Base-by-base conservation (phyloP, 306 rosid genomes). In the Casuarina equisetifolia region DNA sequence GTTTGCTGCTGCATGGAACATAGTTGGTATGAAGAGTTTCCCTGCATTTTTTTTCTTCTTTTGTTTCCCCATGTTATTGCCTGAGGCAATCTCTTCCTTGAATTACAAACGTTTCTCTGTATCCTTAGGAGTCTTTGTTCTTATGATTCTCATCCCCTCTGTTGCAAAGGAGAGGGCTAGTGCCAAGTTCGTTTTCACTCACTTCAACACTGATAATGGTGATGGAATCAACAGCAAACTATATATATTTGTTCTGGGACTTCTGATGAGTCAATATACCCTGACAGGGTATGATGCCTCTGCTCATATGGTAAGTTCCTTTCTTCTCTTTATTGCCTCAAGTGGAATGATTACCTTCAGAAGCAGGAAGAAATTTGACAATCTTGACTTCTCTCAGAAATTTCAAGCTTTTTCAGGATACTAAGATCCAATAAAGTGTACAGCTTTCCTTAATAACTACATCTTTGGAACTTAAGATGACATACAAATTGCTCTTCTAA, bases 201-300 rank as follows among this genome's bases (percentile, higher is more conserved):
- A 89, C 85, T 95, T 92, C 87, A 95, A 92, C 81, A 66, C 93
- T n/a, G 91, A 95, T 79, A 92, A 91, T 77, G 97, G 88, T 57
- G 85, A 82, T 3, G 99, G 97, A 84, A 86, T 95, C 70, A 72
- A 36, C 78, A 88, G 80, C 87, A 88, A 70, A 77, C 77, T 82
- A 15, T 92, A 95, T 89, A 95, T 91, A 78, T 95, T 95, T 86
- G 83, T 95, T 76, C 67, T 92, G 87, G 98, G 97, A 76, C 96
- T 92, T 77, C 84, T 92, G 13, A 92, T 95, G 97, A 91, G 97
- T 84, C 97, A 95, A 76, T 95, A 89, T 81, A 95, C 98, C 78
- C 79, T 95, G 39, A 86, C 90, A 16, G 98, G 98, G 13, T 95
- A 83, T 78, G 98, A 95, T 86, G 97, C 98, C 57, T 95, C 98